Evolutionary conservation across 305 asterid genomes (phyloP), one percentile per base, ranked within the genome.

Genomic region (Fraxinus xanthoxyloides): DNA sequence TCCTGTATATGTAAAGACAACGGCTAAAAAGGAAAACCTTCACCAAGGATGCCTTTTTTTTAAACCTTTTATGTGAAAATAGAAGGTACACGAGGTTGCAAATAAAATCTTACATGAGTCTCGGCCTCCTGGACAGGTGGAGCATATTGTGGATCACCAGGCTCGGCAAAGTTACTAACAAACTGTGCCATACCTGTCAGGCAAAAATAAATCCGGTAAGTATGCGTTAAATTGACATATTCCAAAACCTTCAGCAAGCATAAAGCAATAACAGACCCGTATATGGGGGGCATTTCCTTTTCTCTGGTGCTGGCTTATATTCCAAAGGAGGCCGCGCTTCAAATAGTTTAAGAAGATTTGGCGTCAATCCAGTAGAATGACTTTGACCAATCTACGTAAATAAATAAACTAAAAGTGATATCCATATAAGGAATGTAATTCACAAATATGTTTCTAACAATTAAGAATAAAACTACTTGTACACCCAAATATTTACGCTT

Each of bases 301-400:
- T 96, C 87, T 96, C 98, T 0, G 97, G 97, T 81, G 97, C 98
- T 63, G 97, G 97, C 87, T 94, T 96, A 85, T 82, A 94, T 78
- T 96, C 99, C 93, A 96, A 89, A 72, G 99, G 98, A 6, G 94
- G 98, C 17, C 98, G 98, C 2, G 99, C 94, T 87, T 96, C 98
- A 86, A 96, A 96, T 79, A 96, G 80, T 85, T 94, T 96, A 86
- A 96, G 90, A 76, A 96, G 93, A 86, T 89, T 93, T 5, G 90
- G 54, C 2, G 99, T 96, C 83, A 96, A 90, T 48, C 98, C 99
- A 84, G 99, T 96, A 28, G 98, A 97, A 87, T 96, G 99, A 87
- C 97, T 91, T 88, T 91, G 97, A 78, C 98, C 99, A 72, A 96
- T 96, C 99, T 96, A 91, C 87, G 85, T 1, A 51, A 85, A 26